These are phyloP conservation scores for Calonectria hawksworthii DNA, from an alignment of 2,329 filamentous ascomycete genomes.

Conservation along the genomic window DNA sequence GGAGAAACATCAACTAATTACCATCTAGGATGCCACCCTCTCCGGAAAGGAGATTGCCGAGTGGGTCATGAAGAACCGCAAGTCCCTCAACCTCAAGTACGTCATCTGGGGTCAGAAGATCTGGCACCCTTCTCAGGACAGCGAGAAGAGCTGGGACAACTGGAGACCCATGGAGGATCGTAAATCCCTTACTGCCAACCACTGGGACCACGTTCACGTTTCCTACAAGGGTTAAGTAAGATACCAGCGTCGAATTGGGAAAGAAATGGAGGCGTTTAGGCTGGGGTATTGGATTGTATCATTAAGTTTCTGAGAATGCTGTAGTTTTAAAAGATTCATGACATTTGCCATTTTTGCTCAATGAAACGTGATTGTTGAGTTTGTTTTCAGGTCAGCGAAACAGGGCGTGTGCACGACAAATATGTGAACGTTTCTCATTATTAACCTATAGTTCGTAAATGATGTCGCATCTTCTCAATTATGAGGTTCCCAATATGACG, in stretches of 20 bases:
- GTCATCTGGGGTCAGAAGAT: conserved; percentile 66
- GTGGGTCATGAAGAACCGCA: conserved; percentile 62
- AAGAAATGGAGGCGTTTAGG: not conserved
- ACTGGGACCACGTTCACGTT: conserved; percentile 53
- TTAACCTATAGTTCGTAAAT: not conserved
- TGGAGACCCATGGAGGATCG: conserved; percentile 61
- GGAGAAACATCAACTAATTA: not conserved
- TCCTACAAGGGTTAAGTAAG: conserved; percentile 40
- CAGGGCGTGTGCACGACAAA: not conserved
- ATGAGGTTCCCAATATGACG: not conserved
- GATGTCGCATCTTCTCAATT: not conserved
- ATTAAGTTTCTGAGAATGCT: not conserved
- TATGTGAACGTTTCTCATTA: not conserved
- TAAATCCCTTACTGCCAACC: conserved; percentile 57
- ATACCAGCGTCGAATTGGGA: not conserved
- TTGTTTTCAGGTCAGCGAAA: too few relatives aligned
- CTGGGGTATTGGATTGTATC: not conserved
- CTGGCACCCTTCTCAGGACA: conserved; percentile 56
- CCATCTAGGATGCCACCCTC: conserved; percentile 49
- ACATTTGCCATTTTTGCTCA: not conserved
- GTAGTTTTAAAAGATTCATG: not conserved
- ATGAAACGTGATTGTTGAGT: not conserved
- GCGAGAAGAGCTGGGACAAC: conserved; percentile 54
- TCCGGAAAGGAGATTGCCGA: conserved; percentile 61
- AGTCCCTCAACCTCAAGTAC: conserved; percentile 59